phyloP scores from a whole-genome alignment of 352 stramenopile genomes.

The Pythium plurisporium region DNA sequence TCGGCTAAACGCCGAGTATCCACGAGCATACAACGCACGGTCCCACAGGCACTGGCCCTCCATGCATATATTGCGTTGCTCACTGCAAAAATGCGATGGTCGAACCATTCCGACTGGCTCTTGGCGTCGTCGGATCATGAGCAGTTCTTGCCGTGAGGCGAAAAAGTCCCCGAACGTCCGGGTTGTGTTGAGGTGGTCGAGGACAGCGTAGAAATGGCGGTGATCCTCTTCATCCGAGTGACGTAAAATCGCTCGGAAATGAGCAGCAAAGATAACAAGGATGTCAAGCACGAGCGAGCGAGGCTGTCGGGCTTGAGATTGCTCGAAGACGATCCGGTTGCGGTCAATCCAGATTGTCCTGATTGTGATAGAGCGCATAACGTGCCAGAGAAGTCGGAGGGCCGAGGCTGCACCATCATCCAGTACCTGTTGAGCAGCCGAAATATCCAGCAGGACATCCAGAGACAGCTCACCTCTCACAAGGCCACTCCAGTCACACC shows the following conservation, averaged over 20 bases:
- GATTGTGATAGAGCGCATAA: not conserved
- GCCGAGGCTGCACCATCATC: not conserved
- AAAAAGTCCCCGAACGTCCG: not conserved
- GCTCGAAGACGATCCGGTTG: not conserved
- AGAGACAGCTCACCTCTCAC: not conserved
- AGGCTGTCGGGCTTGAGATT: not conserved
- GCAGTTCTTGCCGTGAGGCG: slow-evolving; percentile 6
- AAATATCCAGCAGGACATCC: not conserved
- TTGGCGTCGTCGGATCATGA: slow-evolving; percentile 2
- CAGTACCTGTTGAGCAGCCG: not conserved
- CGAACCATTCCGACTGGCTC: no score
- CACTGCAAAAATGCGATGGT: no score
- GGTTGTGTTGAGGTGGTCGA: not conserved
- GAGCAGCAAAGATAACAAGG: not conserved
- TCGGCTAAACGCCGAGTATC: no score
- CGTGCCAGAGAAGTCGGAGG: not conserved
- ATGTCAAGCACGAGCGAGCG: not conserved
- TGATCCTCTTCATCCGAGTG: not conserved
- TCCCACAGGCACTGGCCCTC: no score
- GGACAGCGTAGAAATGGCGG: not conserved
- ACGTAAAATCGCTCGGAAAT: not conserved
- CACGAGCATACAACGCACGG: no score
- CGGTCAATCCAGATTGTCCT: not conserved
- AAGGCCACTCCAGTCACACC: not conserved
- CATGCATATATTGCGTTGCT: no score